phyloP scores from a whole-genome alignment of 257 asterid species.

The Forsythia viridissima region DNA sequence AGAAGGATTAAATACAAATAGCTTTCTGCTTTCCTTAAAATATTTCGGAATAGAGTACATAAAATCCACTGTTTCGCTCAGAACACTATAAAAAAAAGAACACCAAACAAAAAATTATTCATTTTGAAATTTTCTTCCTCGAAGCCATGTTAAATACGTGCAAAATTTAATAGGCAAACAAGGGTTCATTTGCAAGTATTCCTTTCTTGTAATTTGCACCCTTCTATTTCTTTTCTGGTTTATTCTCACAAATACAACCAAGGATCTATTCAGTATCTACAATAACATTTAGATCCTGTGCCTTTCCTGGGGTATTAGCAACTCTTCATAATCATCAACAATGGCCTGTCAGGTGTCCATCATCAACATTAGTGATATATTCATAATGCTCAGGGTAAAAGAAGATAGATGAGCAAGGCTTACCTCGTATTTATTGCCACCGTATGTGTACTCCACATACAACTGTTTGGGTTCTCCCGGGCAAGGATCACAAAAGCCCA shows the following conservation, averaged over 20 bases:
- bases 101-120: background rate
- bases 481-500: slow-evolving; percentile 99
- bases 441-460: slow-evolving; percentile 63
- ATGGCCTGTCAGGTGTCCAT: slow-evolving; percentile 49
- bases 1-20: background rate
- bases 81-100: background rate
- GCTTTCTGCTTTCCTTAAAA: background rate
- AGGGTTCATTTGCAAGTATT: background rate
- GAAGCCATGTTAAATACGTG: background rate
- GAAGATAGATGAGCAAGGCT: background rate
- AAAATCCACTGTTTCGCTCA: background rate
- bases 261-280: slow-evolving; percentile 1
- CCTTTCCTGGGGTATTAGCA: slow-evolving; percentile 67
- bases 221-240: background rate
- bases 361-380: slow-evolving; percentile 7
- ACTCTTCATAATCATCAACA: slow-evolving; percentile 72
- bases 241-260: background rate
- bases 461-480: slow-evolving; percentile 83
- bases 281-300: slow-evolving; percentile 44
- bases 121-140: background rate
- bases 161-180: slow-evolving; percentile 2
- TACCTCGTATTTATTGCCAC: slow-evolving; percentile 68
- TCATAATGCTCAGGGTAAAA: slow-evolving; percentile 1
- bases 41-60: background rate
- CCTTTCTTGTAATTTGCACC: background rate